Base-by-base conservation (phyloP, 257 asterid genomes). In the Osmanthus fragrans region DNA sequence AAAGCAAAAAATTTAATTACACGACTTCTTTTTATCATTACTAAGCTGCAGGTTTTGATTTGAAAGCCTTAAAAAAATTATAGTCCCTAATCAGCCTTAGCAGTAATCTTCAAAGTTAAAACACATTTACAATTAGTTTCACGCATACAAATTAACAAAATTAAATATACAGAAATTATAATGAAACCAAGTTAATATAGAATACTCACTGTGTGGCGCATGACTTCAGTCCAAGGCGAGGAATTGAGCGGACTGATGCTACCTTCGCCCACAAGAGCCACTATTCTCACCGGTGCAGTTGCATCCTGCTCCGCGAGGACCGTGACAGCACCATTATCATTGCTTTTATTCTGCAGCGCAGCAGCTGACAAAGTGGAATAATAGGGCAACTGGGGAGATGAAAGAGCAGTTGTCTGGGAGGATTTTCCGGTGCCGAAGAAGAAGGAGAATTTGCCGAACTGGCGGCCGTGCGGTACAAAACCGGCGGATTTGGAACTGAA, bases 161-260 rank as follows among this genome's bases (percentile, higher is more conserved):
- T 63, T 12, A 32, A 63, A 63, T 27, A 11, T 3, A 12, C 7
- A 27, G 36, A 63, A 23, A 13, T 23, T 63, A 63, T 1, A 54
- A 18, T 16, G 5, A 11, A 32, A 30, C 37, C 72, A 1, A 68
- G 3, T 18, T 68, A 36, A 3, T 27, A 56, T 11, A n/a, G n/a
- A 51, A n/a, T 71, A 83, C 97, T 88, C 69, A 91, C 97, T 73
- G 97, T 92, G 82, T 92, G 97, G 80, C 84, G 79, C 92, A 94
- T 84, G 84, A 94, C 97, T 70, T 92, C 91, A 75, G 81, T 75
- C 98, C 98, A 94, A 81, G 98, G 94, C 19, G 97, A 76, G 77
- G 96, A 91, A 0, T 89, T 89, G 47, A 94, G 88, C 34, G 97
- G 96, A 83, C 97, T 94, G 85, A 91, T 87, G 87, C 90, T 89